Conservation (phyloP, 768 basidiomycete species). For the Suillus clintonianus region DNA sequence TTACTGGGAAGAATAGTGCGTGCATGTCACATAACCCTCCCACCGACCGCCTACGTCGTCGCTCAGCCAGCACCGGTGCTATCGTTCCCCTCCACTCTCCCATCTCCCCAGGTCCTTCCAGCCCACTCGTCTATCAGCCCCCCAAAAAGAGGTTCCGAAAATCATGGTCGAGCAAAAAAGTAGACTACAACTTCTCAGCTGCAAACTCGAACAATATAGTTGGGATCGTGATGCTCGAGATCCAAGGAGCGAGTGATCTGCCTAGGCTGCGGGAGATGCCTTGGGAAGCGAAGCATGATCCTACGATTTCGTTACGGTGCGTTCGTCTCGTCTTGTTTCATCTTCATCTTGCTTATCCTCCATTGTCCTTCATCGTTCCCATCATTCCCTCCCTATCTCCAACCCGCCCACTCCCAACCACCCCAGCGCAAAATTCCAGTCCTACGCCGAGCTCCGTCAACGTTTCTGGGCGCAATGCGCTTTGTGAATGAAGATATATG, state of each 20-base stretch:
- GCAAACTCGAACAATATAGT: constrained; percentile 70
- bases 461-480: constrained; percentile 88
- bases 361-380: no score
- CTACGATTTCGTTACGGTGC: no score
- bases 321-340: no score
- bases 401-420: no score
- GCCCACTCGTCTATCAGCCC: constrained; percentile 6
- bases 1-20: constrained; percentile 60
- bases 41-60: constrained; percentile 28
- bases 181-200: constrained; percentile 61
- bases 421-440: constrained; percentile 75
- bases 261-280: constrained; percentile 82
- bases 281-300: no score
- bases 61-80: constrained; percentile 32
- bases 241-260: constrained; percentile 79
- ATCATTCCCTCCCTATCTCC: no score
- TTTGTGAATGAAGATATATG: constrained; percentile 85
- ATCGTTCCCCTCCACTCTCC: constrained; percentile 11
- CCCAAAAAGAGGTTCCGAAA: constrained; percentile 41
- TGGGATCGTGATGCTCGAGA: constrained; percentile 95
- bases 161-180: constrained; percentile 40
- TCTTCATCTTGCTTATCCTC: no score
- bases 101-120: constrained; percentile 1
- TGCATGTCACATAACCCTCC: constrained; percentile 13
- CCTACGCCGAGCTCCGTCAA: constrained; percentile 89